phyloP scores from a whole-genome alignment of 495 filamentous ascomycete genomes.

The Podospora appendiculata region DNA sequence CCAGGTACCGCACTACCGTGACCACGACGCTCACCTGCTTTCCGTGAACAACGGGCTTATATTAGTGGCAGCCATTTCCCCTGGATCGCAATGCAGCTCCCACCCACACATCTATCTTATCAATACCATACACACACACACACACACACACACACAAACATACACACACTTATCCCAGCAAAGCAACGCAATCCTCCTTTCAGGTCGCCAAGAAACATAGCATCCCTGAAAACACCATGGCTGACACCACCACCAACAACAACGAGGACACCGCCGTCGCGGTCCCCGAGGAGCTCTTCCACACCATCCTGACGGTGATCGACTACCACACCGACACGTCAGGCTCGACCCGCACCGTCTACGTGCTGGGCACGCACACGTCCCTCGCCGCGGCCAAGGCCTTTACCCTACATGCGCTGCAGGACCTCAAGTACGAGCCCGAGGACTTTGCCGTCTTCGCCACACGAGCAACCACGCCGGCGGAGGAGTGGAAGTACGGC shows the following conservation, averaged over 20 bases:
- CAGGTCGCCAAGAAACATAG: too few species aligned
- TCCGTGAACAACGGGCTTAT: too few species aligned
- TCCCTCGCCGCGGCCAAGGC: slow-evolving; percentile 23
- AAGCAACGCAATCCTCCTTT: neutral
- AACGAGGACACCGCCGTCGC: neutral
- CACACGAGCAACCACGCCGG: neutral
- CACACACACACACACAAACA: too few species aligned
- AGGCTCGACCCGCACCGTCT: slow-evolving; percentile 20
- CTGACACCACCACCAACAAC: neutral
- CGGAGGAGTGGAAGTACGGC: slow-evolving; percentile 25
- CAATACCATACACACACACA: too few species aligned
- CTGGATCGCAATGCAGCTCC: too few species aligned
- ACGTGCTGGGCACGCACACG: slow-evolving; percentile 33
- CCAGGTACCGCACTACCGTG: too few species aligned
- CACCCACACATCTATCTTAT: too few species aligned
- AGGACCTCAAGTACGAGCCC: slow-evolving; percentile 22
- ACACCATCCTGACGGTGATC: slow-evolving; percentile 31
- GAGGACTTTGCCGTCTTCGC: slow-evolving; percentile 30
- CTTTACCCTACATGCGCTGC: slow-evolving; percentile 21
- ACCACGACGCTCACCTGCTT: too few species aligned
- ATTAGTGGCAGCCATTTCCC: too few species aligned
- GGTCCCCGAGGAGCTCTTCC: slow-evolving; percentile 26
- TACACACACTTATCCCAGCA: neutral
- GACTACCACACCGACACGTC: slow-evolving; percentile 23
- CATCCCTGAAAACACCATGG: too few species aligned